Conservation (phyloP, 2,329 filamentous ascomycete species). For the Pseudogymnoascus sp. region DNA sequence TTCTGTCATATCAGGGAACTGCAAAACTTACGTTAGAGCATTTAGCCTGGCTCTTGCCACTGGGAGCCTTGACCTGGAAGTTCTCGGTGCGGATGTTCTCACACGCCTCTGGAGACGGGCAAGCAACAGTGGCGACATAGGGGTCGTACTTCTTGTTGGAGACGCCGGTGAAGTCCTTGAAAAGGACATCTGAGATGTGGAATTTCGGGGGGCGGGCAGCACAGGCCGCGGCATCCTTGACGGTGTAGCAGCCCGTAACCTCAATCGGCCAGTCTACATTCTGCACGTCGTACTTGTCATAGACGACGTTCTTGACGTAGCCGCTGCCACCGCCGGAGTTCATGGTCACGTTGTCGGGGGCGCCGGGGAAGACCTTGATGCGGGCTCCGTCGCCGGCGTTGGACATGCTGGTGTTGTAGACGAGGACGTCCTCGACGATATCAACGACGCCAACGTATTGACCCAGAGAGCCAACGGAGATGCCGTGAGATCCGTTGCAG, state of each 20-base stretch:
- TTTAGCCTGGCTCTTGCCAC: background rate
- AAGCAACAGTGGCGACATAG: conserved; percentile 37
- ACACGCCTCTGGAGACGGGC: conserved; percentile 16
- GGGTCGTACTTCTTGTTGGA: conserved; percentile 38
- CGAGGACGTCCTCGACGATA: conserved; percentile 61
- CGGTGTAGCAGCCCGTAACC: conserved; percentile 48
- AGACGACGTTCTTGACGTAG: conserved; percentile 55
- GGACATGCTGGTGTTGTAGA: conserved; percentile 53
- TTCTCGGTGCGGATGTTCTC: conserved; percentile 1
- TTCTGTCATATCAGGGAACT: background rate
- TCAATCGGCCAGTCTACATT: conserved; percentile 44
- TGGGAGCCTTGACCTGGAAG: background rate
- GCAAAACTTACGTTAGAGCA: background rate
- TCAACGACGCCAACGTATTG: conserved; percentile 57
- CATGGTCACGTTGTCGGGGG: conserved; percentile 39
- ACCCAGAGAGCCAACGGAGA: conserved; percentile 64
- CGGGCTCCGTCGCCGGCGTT: conserved; percentile 55
- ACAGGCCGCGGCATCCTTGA: conserved; percentile 37
- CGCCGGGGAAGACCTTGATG: conserved; percentile 58
- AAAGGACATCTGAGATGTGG: conserved; percentile 45
- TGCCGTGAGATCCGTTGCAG: conserved; percentile 66
- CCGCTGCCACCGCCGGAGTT: conserved; percentile 52
- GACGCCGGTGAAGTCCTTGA: conserved; percentile 47
- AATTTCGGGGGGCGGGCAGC: conserved; percentile 27
- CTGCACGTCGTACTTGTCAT: conserved; percentile 46